These are phyloP conservation scores for Pseudopediastrum boryanum DNA, from an alignment of 139 green algal species.

Conservation along the genomic window DNA sequence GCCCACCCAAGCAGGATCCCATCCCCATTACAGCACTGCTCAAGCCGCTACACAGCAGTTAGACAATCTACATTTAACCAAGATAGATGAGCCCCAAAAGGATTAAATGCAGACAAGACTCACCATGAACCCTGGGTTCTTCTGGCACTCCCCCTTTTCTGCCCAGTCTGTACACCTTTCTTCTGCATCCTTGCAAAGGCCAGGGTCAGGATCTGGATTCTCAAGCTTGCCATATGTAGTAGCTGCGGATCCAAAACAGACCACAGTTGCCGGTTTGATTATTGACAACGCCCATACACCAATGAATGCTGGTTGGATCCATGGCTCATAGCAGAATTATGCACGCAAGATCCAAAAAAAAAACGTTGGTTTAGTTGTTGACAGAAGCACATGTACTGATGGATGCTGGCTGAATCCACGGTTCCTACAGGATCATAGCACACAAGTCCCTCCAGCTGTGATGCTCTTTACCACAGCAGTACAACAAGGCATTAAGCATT, in stretches of 20 bases:
- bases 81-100: background rate
- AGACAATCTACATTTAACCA: background rate
- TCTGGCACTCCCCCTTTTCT: constrained; percentile 50
- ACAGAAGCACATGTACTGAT: background rate
- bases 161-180: constrained; percentile 51
- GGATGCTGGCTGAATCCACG: no score
- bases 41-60: background rate
- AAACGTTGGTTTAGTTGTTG: background rate
- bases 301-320: background rate
- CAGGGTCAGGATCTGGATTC: constrained; percentile 33
- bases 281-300: background rate
- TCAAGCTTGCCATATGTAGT: background rate
- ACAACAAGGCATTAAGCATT: no score
- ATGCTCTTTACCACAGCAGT: no score
- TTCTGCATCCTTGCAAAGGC: constrained; percentile 42
- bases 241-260: background rate
- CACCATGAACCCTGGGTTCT: constrained; percentile 63
- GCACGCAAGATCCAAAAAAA: background rate
- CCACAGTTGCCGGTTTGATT: background rate
- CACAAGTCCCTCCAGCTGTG: no score
- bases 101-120: background rate
- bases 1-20: background rate
- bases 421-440: no score
- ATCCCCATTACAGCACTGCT: background rate
- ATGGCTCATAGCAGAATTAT: background rate